A percentile compares a stretch with the other conserved stretches of the same genome.
These are phyloP conservation scores for Hypoxylon subgilvum DNA, from an alignment of 495 filamentous ascomycete species.

Conservation along the genomic window DNA sequence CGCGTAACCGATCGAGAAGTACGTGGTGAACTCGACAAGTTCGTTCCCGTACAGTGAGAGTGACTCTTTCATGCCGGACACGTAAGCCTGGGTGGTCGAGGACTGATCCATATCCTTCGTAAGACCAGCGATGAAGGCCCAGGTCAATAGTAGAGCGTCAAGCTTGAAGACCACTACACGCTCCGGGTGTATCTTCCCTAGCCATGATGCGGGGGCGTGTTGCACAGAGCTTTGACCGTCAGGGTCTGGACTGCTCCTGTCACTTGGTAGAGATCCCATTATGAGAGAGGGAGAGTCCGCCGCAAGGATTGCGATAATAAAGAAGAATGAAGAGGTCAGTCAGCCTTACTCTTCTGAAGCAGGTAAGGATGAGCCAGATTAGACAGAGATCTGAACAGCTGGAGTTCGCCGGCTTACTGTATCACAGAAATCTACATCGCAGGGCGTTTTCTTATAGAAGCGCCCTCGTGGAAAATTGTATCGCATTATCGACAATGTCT, in stretches of 20 bases:
- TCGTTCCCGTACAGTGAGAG: slow-evolving; percentile 56
- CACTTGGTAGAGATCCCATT: background rate
- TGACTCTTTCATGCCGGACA: slow-evolving; percentile 60
- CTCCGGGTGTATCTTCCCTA: slow-evolving; percentile 15
- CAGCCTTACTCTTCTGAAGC: too few species aligned
- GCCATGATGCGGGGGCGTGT: background rate
- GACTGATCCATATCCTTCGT: slow-evolving; percentile 52
- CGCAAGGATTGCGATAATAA: too few species aligned
- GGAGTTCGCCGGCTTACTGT: too few species aligned
- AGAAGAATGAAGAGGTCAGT: too few species aligned
- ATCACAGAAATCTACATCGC: too few species aligned
- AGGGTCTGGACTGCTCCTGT: background rate
- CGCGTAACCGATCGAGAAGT: slow-evolving; percentile 58
- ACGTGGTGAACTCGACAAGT: slow-evolving; percentile 50
- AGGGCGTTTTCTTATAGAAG: too few species aligned
- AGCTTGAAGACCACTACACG: slow-evolving; percentile 36
- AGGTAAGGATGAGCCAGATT: too few species aligned
- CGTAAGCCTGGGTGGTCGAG: slow-evolving; percentile 59
- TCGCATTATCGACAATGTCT: too few species aligned
- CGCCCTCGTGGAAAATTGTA: too few species aligned
- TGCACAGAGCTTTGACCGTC: background rate
- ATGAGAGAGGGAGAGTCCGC: too few species aligned
- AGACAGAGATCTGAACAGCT: too few species aligned
- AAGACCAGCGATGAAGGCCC: slow-evolving; percentile 41
- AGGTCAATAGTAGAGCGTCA: slow-evolving; percentile 39